Evolutionary conservation across 148 eudicot species (phyloP), one percentile per base, ranked within the genome.

Genomic region (Persicaria tinctoria): DNA sequence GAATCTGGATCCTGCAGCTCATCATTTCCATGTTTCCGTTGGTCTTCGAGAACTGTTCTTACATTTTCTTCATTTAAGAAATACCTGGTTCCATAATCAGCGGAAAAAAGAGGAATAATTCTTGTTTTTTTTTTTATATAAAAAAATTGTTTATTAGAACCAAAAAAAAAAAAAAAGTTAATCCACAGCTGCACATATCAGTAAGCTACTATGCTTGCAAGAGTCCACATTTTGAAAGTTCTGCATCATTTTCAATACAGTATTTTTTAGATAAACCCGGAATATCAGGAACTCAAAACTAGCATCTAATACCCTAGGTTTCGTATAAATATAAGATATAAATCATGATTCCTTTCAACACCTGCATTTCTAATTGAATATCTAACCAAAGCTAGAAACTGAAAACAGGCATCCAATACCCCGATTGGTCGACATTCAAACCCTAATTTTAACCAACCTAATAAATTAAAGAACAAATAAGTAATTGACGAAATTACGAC

Each of bases 61-160:
- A 85, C 79, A 20, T 75, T 70, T 18, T 84, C 78, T 32, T 79
- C 82, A 76, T 85, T 86, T 53, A 86, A 57, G 62, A 86, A 70
- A 70, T 88, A 93, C 88, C 98, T 93, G 86, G 16, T 75, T 81
- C 75, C 51, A 63, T 49, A 10, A 72, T 72, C 56, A 50, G 9
- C 45, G 41, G 41, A 32, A 32, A 32, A 32, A 32, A 32, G 41
- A 32, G 41, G 41, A 32, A 0, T 32, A 32, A 1, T 32, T 32
- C 41, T 32, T 32, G 41, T 32, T 32, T 32, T 32, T 32, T 32
- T 32, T 32, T 23, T 20, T n/a, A 20, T 20, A 23, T 0, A 32
- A 32, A 32, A 32, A 32, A 32, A 32, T 32, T 32, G 41, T 32
- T 32, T 32, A 32, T 32, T 1, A 32, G 2, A 32, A 32, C 41